Evolutionary conservation across 2,329 filamentous ascomycete genomes (phyloP).

Genomic region (Parafenestella ontariensis): DNA sequence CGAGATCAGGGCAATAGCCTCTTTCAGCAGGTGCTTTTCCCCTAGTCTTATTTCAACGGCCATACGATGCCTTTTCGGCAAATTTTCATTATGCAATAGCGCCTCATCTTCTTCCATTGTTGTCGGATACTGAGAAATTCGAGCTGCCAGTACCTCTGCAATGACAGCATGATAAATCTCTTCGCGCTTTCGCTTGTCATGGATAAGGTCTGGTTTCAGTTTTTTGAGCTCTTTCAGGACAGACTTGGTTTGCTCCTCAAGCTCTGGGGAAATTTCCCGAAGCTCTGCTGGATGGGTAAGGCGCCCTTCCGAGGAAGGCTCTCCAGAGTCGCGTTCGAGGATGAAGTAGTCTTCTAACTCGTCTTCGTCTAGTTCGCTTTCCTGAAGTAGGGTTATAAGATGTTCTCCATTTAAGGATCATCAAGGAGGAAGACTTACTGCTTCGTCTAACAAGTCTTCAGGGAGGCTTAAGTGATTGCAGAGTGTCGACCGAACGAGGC

Average conservation of each 20-base stretch:
- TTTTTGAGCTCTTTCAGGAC: slow-evolving; percentile 24
- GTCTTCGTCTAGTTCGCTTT: slow-evolving; percentile 7
- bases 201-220: slow-evolving; percentile 6
- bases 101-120: slow-evolving; percentile 18
- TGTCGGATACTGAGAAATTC: slow-evolving; percentile 25
- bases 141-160: slow-evolving; percentile 8
- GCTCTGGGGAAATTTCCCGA: slow-evolving; percentile 18
- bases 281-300: slow-evolving; percentile 15
- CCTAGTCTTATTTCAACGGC: slow-evolving; percentile 26
- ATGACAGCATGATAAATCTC: slow-evolving; percentile 13
- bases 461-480: slow-evolving; percentile 6
- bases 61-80: slow-evolving; percentile 25
- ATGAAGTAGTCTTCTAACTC: slow-evolving; percentile 27
- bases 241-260: slow-evolving; percentile 26
- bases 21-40: slow-evolving; percentile 26
- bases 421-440: slow-evolving; percentile 6
- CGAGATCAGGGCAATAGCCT: slow-evolving; percentile 13
- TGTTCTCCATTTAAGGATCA: neutral
- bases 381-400: slow-evolving; percentile 3
- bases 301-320: slow-evolving; percentile 25
- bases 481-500: slow-evolving; percentile 15
- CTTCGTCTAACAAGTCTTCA: slow-evolving; percentile 3
- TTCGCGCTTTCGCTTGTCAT: slow-evolving; percentile 23
- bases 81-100: slow-evolving; percentile 7
- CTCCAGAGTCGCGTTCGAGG: slow-evolving; percentile 32